Evolutionary conservation across 805 yeast genomes (phyloP).

Genomic region (Ogataea paradorogensis): DNA sequence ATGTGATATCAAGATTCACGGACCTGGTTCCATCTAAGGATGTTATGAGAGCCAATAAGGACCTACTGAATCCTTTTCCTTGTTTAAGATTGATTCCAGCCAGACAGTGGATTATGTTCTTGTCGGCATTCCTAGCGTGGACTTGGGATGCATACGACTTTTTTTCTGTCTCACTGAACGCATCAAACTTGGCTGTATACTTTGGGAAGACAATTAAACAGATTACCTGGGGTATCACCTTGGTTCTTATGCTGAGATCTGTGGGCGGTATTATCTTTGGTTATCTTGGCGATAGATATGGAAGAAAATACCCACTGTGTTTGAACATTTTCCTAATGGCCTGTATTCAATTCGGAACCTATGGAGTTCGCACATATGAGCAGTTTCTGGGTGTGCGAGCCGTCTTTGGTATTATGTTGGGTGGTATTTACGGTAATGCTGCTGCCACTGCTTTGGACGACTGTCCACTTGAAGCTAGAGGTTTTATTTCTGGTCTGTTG

Average conservation of each 20-base stretch:
- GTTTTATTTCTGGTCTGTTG: slow-evolving; percentile 62
- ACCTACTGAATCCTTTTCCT: slow-evolving; percentile 61
- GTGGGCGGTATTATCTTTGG: slow-evolving; percentile 67
- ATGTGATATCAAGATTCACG: slow-evolving; percentile 46
- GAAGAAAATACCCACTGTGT: slow-evolving; percentile 58
- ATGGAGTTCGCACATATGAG: slow-evolving; percentile 52
- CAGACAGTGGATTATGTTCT: slow-evolving; percentile 56
- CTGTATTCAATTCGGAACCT: slow-evolving; percentile 59
- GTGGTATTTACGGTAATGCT: slow-evolving; percentile 55
- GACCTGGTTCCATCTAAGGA: slow-evolving; percentile 48
- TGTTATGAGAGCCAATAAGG: slow-evolving; percentile 34
- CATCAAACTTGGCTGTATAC: slow-evolving; percentile 42
- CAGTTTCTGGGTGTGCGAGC: slow-evolving; percentile 65
- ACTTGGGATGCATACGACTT: slow-evolving; percentile 67
- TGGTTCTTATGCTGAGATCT: slow-evolving; percentile 66
- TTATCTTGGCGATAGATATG: slow-evolving; percentile 54
- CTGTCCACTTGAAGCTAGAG: slow-evolving; percentile 51
- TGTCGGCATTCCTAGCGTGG: slow-evolving; percentile 57
- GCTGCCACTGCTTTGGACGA: slow-evolving; percentile 54
- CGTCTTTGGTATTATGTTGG: slow-evolving; percentile 58
- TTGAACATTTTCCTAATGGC: slow-evolving; percentile 45
- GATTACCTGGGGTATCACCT: slow-evolving; percentile 64
- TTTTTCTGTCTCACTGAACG: slow-evolving; percentile 55
- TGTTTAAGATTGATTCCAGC: slow-evolving; percentile 46
- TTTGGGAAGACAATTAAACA: slow-evolving; percentile 46